Evolutionary conservation across 352 stramenopile species (phyloP).

Genomic region (Globisporangium ultimum): DNA sequence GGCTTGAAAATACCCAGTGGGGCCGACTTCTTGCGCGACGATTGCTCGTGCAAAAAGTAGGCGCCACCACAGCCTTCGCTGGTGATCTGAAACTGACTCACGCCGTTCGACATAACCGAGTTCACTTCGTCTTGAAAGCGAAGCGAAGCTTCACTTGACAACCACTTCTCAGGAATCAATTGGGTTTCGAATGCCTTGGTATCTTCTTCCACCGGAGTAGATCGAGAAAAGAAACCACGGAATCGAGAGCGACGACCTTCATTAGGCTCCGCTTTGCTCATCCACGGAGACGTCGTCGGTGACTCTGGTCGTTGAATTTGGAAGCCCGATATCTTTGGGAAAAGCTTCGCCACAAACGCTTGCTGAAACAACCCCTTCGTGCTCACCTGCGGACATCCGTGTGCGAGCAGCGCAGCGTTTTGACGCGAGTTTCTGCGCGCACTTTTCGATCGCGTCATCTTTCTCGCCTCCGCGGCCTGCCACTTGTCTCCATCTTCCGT

Average conservation of each 20-base stretch:
- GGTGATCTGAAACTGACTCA: constrained; percentile 56
- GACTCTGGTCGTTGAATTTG: constrained; percentile 7
- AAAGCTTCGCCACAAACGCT: constrained; percentile 11
- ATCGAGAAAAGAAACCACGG: constrained; percentile 9
- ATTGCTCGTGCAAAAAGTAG: constrained; percentile 49
- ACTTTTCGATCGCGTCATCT: constrained; percentile 13
- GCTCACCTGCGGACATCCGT: constrained; percentile 5
- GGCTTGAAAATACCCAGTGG: constrained; percentile 95
- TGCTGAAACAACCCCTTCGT: constrained; percentile 13
- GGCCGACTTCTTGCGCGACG: constrained; percentile 15
- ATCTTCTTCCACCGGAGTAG: background rate
- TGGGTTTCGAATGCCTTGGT: background rate
- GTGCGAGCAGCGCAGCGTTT: constrained; percentile 5
- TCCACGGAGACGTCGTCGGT: background rate
- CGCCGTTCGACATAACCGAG: constrained; percentile 24
- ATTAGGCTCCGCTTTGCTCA: no score
- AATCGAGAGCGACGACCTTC: constrained; percentile 3
- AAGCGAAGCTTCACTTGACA: constrained; percentile 36
- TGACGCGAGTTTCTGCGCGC: constrained; percentile 4
- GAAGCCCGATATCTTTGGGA: constrained; percentile 6
- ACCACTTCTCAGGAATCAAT: constrained; percentile 29
- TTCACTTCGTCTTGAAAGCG: constrained; percentile 44
- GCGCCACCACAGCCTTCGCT: constrained; percentile 77
- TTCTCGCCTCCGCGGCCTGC: constrained; percentile 1
- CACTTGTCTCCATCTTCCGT: background rate